Base-by-base conservation (phyloP, 164 flowering plant genomes). In the Umbellularia californica region DNA sequence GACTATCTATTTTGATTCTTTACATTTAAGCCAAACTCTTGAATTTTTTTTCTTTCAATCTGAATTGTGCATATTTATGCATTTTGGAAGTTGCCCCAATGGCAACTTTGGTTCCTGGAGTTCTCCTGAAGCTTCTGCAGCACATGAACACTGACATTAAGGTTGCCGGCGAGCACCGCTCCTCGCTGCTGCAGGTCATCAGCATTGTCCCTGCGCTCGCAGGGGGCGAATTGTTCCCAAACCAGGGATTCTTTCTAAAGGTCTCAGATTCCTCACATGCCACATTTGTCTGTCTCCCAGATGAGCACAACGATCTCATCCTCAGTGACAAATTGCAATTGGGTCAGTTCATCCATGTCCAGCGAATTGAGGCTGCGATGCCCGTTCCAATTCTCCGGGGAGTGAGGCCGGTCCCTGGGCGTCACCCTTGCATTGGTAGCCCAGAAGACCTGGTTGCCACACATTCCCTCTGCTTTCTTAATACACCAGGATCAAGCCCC, bases 231-330 rank as follows among this genome's bases (percentile, higher is more conserved):
- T 82, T 92, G 25, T 94, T 87, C 76, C 79, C 89, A 1, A 91
- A 89, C 73, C 85, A 89, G 75, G 97, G 97, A 15, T 91, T 92
- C 79, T 94, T 90, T 70, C 81, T 94, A n/a, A 92, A 91, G 85
- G 97, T 92, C 22, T 92, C 98, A 0, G 98, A 92, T 83, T 94
- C 98, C 1, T 90, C 97, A 22, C 98, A 94, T 80, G 97, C 98
- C 55, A 90, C 94, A 24, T 94, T 91, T 79, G 98, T 88, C 11
- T 85, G 94, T 41, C 84, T 92, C 20, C 97, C 98, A 64, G 97
- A 92, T 83, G 97, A 91, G 63, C 90, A 94, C 17, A 87, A 89
- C 70, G 97, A 94, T 83, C 83, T 94, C 23, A 92, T 94, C 77
- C 89, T 86, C 14, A 90, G 98, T 69, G 95, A 94, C 77, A 92